Percentiles rank a stretch among this genome's conserved stretches.
Evolutionary conservation across 148 eudicot genomes (phyloP).

Genomic region (Rhododendron ovatum): DNA sequence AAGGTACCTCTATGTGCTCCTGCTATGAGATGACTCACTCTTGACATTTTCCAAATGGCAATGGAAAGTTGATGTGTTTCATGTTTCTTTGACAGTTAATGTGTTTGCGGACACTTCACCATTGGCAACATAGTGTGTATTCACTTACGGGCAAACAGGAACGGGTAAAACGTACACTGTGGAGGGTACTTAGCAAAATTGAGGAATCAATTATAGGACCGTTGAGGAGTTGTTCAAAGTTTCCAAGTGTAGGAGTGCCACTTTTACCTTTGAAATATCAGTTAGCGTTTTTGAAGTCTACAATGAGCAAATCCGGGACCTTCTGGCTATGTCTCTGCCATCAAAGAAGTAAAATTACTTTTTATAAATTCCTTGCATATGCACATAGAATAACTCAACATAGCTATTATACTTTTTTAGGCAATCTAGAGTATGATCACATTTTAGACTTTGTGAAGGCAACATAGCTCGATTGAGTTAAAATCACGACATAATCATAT

Average conservation of each 20-base stretch:
- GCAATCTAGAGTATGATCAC: neutral
- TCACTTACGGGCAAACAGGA: constrained; percentile 96
- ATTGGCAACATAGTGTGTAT: constrained; percentile 87
- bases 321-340: constrained; percentile 49
- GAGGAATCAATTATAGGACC: constrained; percentile 88
- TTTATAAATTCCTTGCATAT: neutral
- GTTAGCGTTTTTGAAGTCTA: constrained; percentile 96
- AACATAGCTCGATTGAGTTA: neutral
- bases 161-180: constrained; percentile 93
- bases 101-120: constrained; percentile 87
- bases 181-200: constrained; percentile 78
- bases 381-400: neutral
- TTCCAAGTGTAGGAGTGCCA: constrained; percentile 57
- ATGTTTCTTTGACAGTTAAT: constrained; percentile 43
- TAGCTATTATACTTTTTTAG: neutral
- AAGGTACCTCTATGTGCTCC: constrained; percentile 41
- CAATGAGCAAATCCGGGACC: constrained; percentile 89
- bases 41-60: neutral
- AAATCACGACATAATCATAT: neutral
- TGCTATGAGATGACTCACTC: neutral
- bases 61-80: neutral
- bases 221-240: constrained; percentile 73
- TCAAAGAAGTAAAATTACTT: constrained; percentile 50
- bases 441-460: too few species aligned
- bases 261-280: constrained; percentile 54